Base-by-base conservation (phyloP, 495 filamentous ascomycete genomes). In the Annulohypoxylon bovei region DNA sequence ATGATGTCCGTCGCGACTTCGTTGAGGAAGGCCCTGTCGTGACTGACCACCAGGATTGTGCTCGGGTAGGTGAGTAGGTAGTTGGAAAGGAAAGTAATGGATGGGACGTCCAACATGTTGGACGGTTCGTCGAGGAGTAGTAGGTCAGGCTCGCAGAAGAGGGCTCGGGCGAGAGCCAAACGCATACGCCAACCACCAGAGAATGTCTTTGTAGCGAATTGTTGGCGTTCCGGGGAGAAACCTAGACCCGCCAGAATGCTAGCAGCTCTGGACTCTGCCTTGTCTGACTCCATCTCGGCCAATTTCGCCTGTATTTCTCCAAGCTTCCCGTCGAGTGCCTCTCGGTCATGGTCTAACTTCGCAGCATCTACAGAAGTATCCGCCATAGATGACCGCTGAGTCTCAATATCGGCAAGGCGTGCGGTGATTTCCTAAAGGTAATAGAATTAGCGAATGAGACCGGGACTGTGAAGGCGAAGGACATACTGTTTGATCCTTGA, bases 21-120 rank as follows among this genome's bases (percentile, higher is more conserved):
- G 83, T 99, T 97, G 59, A 99, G 84, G 85, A 99, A 99, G 3
- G 96, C 94, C 85, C 95, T 88, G 88, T 99, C 95, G 89, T 99
- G 95, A 81, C 93, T 97, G 65, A 99, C 95, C 56, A 99, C 96
- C 7, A 99, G 87, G 20, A 99, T 87, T 6, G 95, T 98, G 77
- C 93, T 97, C 3, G 95, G 94, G 77, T 99, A 99, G 47, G 84
- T 83, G 76, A 97, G 93, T 5, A 99, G 91, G 73, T 99, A 99
- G 75, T 93, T 97, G 12, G 95, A 92, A 75, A 99, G 86, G 89
- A 98, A 99, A 55, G 95, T 97, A 72, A 98, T 98, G n/a, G 96
- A 98, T 6, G 95, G 96, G 67, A 98, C 95, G 80, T 99, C 95
- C 93, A 99, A 94, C 95, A 99, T 99, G 89, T 99, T 99, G 53